These are phyloP conservation scores for Marasmius sp. DNA, from an alignment of 1,284 basidiomycete genomes.

Conservation along the genomic window DNA sequence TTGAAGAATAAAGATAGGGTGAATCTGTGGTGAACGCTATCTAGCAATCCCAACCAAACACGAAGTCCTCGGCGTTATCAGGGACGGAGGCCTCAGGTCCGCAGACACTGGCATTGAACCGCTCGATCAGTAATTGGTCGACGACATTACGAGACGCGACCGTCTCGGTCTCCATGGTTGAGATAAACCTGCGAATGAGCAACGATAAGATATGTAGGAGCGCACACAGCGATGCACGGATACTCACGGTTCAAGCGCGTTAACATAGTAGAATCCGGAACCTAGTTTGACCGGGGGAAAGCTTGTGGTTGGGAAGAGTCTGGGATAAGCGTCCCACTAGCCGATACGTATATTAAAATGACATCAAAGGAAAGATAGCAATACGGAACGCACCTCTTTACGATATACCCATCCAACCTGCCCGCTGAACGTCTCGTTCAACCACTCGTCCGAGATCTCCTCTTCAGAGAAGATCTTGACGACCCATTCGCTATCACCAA, in stretches of 20 bases:
- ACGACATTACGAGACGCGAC: slow-evolving; percentile 83
- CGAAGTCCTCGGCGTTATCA: slow-evolving; percentile 39
- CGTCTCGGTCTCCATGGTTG: slow-evolving; percentile 92
- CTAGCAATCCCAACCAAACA: slow-evolving; percentile 70
- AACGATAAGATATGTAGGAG: neutral
- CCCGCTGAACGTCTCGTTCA: slow-evolving; percentile 62
- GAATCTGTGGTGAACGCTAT: too few relatives aligned
- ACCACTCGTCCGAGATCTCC: slow-evolving; percentile 64
- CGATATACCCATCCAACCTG: slow-evolving; percentile 81
- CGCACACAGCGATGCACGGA: slow-evolving; percentile 6
- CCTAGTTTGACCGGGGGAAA: slow-evolving; percentile 81
- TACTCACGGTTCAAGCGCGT: slow-evolving; percentile 82
- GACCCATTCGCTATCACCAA: slow-evolving; percentile 60
- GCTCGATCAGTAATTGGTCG: slow-evolving; percentile 70
- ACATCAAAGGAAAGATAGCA: neutral
- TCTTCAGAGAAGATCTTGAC: slow-evolving; percentile 88
- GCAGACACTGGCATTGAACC: slow-evolving; percentile 66
- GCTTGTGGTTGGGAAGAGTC: slow-evolving; percentile 61
- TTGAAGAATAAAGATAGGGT: too few relatives aligned
- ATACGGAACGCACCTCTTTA: slow-evolving; percentile 62
- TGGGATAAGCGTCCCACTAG: slow-evolving; percentile 79
- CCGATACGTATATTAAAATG: neutral
- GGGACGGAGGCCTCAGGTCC: slow-evolving; percentile 31
- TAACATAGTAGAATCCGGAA: slow-evolving; percentile 83
- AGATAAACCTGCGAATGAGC: slow-evolving; percentile 56